Base-by-base conservation (phyloP, 257 asterid species). In the Lycium barbarum region DNA sequence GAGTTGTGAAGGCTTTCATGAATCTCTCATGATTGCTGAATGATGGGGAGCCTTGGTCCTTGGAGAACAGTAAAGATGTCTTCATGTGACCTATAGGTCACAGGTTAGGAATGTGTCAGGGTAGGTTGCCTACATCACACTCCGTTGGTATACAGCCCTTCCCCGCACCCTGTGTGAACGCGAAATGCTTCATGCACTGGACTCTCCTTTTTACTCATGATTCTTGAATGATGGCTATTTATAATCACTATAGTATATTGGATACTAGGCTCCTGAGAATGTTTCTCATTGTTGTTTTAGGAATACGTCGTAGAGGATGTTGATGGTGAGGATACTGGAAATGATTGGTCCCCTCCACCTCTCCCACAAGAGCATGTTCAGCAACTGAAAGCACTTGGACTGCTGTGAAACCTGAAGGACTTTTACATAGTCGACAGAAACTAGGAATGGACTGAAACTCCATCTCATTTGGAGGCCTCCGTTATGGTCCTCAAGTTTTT, bases 231-330 rank as follows among this genome's bases (percentile, higher is more conserved):
- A 62, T 22, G 13, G 13, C 38, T 22, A 20, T 20, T 26, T 20
- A 3, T 22, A 2, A 59, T 22, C 70, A 20, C 38, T 22, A 9
- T 22, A 9, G 70, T 62, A 20, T 62, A 62, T 3, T 4, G 38
- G 15, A 12, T 20, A 22, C 70, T 22, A 26, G 8, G 33, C 38
- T 9, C 38, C 70, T 63, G 17, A 22, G 38, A n/a, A 72, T 45
- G 18, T 72, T 6, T 72, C 38, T 72, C 43, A 72, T 15, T 10
- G 36, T n/a, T 5, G 38, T 72, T 26, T 57, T 72, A 96, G 99
- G 99, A 96, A 89, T 96, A 94, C 67, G 98, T 96, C 11, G 99
- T 96, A 33, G 98, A 94, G 92, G 99, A 96, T 87, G 98, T 94
- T 49, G 98, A 96, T 35, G 93, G 89, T 54, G 98, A 93, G 93